phyloP scores from a whole-genome alignment of 2,329 filamentous ascomycete species.

The Lizonia empirigonia region DNA sequence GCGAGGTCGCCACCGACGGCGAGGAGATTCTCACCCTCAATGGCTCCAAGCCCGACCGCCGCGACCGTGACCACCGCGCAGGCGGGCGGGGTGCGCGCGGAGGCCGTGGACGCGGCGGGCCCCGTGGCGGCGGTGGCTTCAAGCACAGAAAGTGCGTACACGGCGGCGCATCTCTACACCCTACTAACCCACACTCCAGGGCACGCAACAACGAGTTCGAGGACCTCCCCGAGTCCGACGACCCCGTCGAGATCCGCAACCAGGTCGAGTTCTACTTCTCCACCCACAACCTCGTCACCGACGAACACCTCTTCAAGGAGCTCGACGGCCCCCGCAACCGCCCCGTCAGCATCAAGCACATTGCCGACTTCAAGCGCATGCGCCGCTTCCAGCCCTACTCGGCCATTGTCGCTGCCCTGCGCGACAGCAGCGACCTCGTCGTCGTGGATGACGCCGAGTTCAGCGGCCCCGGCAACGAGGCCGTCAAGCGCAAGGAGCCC shows the following conservation, averaged over 20 bases:
- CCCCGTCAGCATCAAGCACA: slow-evolving; percentile 75
- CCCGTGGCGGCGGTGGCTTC: slow-evolving; percentile 24
- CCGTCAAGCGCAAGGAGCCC: slow-evolving; percentile 72
- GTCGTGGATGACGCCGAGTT: slow-evolving; percentile 75
- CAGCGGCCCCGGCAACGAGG: slow-evolving; percentile 47
- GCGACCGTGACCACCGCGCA: slow-evolving; percentile 5
- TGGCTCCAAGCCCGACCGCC: slow-evolving; percentile 22
- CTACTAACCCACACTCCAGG: slow-evolving; percentile 22
- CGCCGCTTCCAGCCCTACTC: slow-evolving; percentile 87
- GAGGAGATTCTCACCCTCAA: slow-evolving; percentile 29
- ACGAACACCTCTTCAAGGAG: slow-evolving; percentile 82
- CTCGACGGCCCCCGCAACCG: slow-evolving; percentile 82
- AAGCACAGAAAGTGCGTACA: slow-evolving; percentile 26
- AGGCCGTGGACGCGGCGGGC: slow-evolving; percentile 21
- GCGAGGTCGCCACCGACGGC: slow-evolving; percentile 12
- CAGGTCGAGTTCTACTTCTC: slow-evolving; percentile 98
- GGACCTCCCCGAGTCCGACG: slow-evolving; percentile 70
- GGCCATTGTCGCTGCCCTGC: slow-evolving; percentile 81
- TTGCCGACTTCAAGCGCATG: slow-evolving; percentile 95
- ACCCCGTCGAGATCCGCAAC: slow-evolving; percentile 80
- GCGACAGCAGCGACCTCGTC: slow-evolving; percentile 74
- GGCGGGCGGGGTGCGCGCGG: slow-evolving; percentile 15
- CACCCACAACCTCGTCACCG: slow-evolving; percentile 84
- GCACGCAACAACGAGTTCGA: slow-evolving; percentile 41
- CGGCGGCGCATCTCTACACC: background rate